Conservation (phyloP, 805 yeast genomes). For the Sporopachydermia lactativora region DNA sequence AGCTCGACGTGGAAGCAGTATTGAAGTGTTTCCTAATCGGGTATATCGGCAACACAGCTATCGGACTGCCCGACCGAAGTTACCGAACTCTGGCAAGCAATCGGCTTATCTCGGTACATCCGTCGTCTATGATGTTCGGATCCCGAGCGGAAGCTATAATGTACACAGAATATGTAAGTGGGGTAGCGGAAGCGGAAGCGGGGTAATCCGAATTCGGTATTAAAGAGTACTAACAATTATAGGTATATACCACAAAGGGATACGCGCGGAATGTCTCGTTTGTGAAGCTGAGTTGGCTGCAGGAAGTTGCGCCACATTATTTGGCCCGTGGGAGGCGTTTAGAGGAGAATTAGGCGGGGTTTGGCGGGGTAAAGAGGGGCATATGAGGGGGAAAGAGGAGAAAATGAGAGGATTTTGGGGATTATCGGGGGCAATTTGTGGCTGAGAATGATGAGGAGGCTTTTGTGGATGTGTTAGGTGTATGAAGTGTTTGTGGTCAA, state of each 20-base stretch:
- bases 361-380: no score
- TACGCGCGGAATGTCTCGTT: constrained; percentile 84
- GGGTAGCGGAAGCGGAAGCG: no score
- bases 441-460: no score
- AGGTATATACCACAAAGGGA: constrained; percentile 71
- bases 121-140: constrained; percentile 81
- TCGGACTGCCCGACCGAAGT: constrained; percentile 90
- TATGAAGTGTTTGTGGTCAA: no score
- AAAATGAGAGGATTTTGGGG: no score
- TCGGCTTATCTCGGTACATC: constrained; percentile 78
- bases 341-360: constrained; percentile 23
- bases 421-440: no score
- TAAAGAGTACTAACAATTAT: not conserved
- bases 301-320: constrained; percentile 60
- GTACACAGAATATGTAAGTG: constrained; percentile 74
- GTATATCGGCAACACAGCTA: constrained; percentile 76
- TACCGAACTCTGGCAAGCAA: constrained; percentile 77
- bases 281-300: constrained; percentile 73
- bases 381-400: no score
- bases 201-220: no score
- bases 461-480: no score
- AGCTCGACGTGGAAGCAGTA: constrained; percentile 40
- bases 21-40: constrained; percentile 76
- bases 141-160: constrained; percentile 70
- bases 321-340: constrained; percentile 18